Percentiles rank a stretch among this genome's conserved stretches.
Evolutionary conservation across 2,329 filamentous ascomycete genomes (phyloP).

Genomic region (Epicoccum sorghinum): DNA sequence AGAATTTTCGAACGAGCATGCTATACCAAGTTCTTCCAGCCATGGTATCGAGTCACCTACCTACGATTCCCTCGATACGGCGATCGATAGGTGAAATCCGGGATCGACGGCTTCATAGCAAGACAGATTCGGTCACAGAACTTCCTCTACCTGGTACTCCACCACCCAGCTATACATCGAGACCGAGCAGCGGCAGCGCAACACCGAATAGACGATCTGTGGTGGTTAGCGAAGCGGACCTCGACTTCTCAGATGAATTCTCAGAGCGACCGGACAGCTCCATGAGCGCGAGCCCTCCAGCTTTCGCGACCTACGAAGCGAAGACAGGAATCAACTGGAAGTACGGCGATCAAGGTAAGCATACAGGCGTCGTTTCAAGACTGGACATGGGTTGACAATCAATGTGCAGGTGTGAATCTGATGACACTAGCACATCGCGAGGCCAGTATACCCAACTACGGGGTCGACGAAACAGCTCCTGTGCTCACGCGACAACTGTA

Average conservation of each 20-base stretch:
- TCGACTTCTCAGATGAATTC: slow-evolving; percentile 31
- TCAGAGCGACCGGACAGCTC: slow-evolving; percentile 36
- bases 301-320: slow-evolving; percentile 33
- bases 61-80: slow-evolving; percentile 58
- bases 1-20: slow-evolving; percentile 47
- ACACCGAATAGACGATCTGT: slow-evolving; percentile 25
- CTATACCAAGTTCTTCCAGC: slow-evolving; percentile 62
- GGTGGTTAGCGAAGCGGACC: slow-evolving; percentile 26
- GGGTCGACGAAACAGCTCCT: slow-evolving; percentile 43
- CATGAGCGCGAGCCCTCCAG: slow-evolving; percentile 22
- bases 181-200: slow-evolving; percentile 31
- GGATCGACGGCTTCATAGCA: slow-evolving; percentile 23
- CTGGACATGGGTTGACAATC: slow-evolving; percentile 3
- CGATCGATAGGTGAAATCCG: slow-evolving; percentile 40
- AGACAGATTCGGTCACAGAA: slow-evolving; percentile 25
- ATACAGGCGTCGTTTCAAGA: neutral
- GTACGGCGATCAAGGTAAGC: slow-evolving; percentile 58
- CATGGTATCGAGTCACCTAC: slow-evolving; percentile 59
- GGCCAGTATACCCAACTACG: slow-evolving; percentile 43
- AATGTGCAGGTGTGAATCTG: slow-evolving; percentile 53
- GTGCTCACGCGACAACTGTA: slow-evolving; percentile 67
- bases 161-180: slow-evolving; percentile 45
- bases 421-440: slow-evolving; percentile 55
- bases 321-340: slow-evolving; percentile 57
- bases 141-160: slow-evolving; percentile 39